Evolutionary conservation across 352 stramenopile genomes (phyloP), one percentile per base, ranked within the genome.

Genomic region (Phytopythium mirpurense): DNA sequence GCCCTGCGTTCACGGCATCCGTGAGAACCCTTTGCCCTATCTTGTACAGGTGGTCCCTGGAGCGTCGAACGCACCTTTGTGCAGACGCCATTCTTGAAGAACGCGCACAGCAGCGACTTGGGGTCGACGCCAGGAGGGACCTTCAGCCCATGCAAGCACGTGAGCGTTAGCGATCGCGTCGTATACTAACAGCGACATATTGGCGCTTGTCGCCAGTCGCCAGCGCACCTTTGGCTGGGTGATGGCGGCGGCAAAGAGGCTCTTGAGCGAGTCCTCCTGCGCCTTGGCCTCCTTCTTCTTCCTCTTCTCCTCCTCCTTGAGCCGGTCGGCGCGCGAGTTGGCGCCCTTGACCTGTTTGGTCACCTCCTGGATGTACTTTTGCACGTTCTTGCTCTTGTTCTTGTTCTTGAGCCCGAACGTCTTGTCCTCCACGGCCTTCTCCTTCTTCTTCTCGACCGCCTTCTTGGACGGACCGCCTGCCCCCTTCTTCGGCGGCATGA

Each of bases 341-440:
- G 35, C 72, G 45, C 84, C 85, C 68, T 92, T 95, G 48, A 93
- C 85, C 65, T 96, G 84, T 59, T 96, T 96, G 38, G 85, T 88
- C 42, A 96, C 86, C 51, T 93, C 75, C 68, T 93, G 72, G 48
- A 97, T 90, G 70, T 93, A 96, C 65, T 95, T 86, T 65, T 98
- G 92, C 48, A 98, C 93, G 61, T 97, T 97, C 59, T 97, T 97
- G 65, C 74, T 95, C 78, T 99, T 99, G 72, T 99, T 99, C 70
- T 99, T 99, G 82, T 99, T 99, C 77, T 99, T 99, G 24, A 99
- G 78, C 26, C 97, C 97, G 62, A 99, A 99, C 16, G 97, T 99
- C 76, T 98, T 98, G 77, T 99, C 97, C 62, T 99, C 97, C 36
- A 99, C 65, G 19, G 80, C 60, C 76, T 98, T 97, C 18, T 96